These are phyloP conservation scores for Ogataea trehaloabstinens DNA, from an alignment of 805 yeast species.

Conservation along the genomic window DNA sequence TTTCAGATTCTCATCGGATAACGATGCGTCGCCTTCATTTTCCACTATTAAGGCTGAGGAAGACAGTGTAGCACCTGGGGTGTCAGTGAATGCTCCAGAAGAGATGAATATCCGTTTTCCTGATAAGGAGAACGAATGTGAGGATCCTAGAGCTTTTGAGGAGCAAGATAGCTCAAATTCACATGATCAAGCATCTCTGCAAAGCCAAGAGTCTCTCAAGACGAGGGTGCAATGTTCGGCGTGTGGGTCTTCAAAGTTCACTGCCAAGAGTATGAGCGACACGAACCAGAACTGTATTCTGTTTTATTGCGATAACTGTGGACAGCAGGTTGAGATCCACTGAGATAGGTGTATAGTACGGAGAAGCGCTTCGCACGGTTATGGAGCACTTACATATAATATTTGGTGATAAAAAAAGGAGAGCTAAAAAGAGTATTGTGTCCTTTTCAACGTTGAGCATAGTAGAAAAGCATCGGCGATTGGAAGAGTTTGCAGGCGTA, in stretches of 20 bases:
- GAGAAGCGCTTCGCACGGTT: neutral
- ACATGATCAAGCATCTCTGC: conserved; percentile 1
- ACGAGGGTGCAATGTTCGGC: conserved; percentile 17
- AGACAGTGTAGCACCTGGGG: neutral
- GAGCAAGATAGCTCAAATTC: neutral
- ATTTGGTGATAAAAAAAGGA: no score
- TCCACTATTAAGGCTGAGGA: neutral
- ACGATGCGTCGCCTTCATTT: neutral
- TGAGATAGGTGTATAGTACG: neutral
- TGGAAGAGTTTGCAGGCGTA: no score
- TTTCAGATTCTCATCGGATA: neutral
- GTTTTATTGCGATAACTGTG: conserved; percentile 30
- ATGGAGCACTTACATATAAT: neutral
- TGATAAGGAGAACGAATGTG: neutral
- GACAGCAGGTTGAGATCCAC: conserved; percentile 16
- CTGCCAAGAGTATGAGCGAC: conserved; percentile 22
- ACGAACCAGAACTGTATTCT: conserved; percentile 15
- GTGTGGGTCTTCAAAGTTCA: conserved; percentile 24
- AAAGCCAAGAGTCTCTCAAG: conserved; percentile 8
- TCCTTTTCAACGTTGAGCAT: no score
- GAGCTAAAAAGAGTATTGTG: no score
- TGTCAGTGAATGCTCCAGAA: neutral
- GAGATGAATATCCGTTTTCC: neutral
- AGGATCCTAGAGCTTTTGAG: neutral
- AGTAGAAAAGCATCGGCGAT: no score